phyloP scores from a whole-genome alignment of 129 eudicot species.

The Arctium minus region DNA sequence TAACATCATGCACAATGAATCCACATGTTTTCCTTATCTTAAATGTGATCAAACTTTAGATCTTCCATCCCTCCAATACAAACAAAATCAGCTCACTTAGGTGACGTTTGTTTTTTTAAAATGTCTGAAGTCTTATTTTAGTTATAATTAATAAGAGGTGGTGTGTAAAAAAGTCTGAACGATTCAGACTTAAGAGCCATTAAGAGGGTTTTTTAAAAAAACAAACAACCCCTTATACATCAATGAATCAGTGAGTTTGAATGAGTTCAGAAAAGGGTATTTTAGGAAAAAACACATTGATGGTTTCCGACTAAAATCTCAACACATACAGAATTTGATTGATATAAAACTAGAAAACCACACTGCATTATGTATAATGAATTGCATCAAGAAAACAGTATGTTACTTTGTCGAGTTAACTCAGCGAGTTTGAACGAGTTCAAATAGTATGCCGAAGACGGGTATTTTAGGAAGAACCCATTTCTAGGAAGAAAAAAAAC shows the following conservation, averaged over 20 bases:
- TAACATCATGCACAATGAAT: constrained; percentile 10
- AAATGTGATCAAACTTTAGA: constrained; percentile 1
- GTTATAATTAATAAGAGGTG: too few relatives aligned
- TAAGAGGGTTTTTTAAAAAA: too few relatives aligned
- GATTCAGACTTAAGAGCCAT: too few relatives aligned
- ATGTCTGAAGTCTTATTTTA: too few relatives aligned
- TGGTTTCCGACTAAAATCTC: too few relatives aligned
- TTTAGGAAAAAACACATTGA: not conserved
- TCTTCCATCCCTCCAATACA: not conserved
- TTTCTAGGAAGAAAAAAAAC: not conserved
- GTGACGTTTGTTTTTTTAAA: too few relatives aligned
- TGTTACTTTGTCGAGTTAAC: not conserved
- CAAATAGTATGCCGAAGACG: not conserved
- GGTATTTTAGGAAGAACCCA: not conserved
- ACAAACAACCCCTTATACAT: not conserved
- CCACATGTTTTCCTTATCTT: not conserved
- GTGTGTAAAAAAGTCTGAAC: too few relatives aligned
- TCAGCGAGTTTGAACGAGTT: not conserved
- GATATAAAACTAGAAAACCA: too few relatives aligned
- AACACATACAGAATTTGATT: too few relatives aligned
- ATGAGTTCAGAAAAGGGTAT: not conserved
- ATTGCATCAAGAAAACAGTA: not conserved
- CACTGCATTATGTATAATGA: not conserved
- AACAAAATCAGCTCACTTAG: not conserved
- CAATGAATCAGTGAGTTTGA: not conserved